A percentile compares a stretch with the other conserved stretches of the same genome.
These are phyloP conservation scores for Mrakia blollopis DNA, from an alignment of 768 basidiomycete species.

Conservation along the genomic window DNA sequence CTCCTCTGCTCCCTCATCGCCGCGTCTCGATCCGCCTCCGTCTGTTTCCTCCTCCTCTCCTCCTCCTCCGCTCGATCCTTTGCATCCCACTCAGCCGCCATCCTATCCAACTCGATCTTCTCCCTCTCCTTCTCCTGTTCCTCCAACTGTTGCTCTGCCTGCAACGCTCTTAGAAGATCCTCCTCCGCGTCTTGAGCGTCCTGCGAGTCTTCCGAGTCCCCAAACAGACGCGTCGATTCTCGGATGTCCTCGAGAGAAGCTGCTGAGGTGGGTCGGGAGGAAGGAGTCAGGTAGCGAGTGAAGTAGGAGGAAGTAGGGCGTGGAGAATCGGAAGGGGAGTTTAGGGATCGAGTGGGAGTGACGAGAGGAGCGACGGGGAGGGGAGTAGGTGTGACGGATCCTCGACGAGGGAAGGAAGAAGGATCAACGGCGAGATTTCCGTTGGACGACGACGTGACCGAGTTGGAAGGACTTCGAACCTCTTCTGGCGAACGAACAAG, in stretches of 20 bases:
- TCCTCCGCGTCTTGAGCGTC: conserved; percentile 18
- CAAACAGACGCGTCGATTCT: conserved; percentile 23
- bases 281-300: background rate
- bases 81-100: conserved; percentile 35
- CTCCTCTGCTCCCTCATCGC: conserved; percentile 43
- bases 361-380: background rate
- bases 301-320: conserved; percentile 12
- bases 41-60: conserved; percentile 38
- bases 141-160: conserved; percentile 38
- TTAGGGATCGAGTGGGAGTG: background rate
- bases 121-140: conserved; percentile 32
- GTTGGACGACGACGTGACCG: background rate
- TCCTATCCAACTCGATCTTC: conserved; percentile 16
- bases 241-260: conserved; percentile 24
- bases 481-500: background rate
- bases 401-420: conserved; percentile 2
- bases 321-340: background rate
- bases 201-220: conserved; percentile 10
- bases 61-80: conserved; percentile 43
- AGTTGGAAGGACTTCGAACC: background rate
- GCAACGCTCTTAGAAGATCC: conserved; percentile 34
- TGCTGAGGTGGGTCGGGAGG: background rate
- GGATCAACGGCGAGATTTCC: conserved; percentile 7
- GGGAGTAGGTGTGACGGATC: conserved; percentile 33
- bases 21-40: conserved; percentile 39